Evolutionary conservation across 345 rosid species (phyloP).

Genomic region (Aurinia saxatilis): DNA sequence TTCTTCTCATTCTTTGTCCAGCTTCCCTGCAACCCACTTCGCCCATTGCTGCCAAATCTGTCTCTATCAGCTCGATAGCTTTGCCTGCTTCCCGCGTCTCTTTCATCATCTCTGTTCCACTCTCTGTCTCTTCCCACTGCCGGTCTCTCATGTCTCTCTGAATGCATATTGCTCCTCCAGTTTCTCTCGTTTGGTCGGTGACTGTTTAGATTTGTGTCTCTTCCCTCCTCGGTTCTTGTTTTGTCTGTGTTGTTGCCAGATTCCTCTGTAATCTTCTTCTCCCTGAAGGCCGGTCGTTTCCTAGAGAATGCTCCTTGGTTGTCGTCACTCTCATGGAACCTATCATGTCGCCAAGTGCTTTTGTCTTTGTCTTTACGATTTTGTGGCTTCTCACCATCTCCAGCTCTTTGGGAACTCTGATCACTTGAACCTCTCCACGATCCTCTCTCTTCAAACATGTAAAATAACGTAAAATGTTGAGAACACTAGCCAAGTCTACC

Average conservation of each 20-base stretch:
- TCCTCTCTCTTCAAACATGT: constrained; percentile 45
- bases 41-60: constrained; percentile 30
- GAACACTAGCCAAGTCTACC: neutral
- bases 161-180: constrained; percentile 32
- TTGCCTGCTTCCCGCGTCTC: constrained; percentile 38
- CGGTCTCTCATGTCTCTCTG: constrained; percentile 36
- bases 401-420: constrained; percentile 33
- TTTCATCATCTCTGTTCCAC: constrained; percentile 46
- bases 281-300: constrained; percentile 89
- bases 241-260: constrained; percentile 30
- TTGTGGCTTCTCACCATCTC: constrained; percentile 41
- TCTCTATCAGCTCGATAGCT: constrained; percentile 46
- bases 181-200: constrained; percentile 46
- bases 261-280: constrained; percentile 49
- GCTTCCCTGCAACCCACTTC: constrained; percentile 40
- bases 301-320: constrained; percentile 36
- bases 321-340: constrained; percentile 49
- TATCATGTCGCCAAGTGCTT: constrained; percentile 60
- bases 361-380: constrained; percentile 36
- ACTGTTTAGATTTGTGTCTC: constrained; percentile 20
- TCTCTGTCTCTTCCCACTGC: constrained; percentile 34
- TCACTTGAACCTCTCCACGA: constrained; percentile 56
- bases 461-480: constrained; percentile 1
- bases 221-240: constrained; percentile 31
- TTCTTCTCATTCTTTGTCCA: constrained; percentile 57